Conservation (phyloP, 345 rosid species). For the Rhizophora apiculata region DNA sequence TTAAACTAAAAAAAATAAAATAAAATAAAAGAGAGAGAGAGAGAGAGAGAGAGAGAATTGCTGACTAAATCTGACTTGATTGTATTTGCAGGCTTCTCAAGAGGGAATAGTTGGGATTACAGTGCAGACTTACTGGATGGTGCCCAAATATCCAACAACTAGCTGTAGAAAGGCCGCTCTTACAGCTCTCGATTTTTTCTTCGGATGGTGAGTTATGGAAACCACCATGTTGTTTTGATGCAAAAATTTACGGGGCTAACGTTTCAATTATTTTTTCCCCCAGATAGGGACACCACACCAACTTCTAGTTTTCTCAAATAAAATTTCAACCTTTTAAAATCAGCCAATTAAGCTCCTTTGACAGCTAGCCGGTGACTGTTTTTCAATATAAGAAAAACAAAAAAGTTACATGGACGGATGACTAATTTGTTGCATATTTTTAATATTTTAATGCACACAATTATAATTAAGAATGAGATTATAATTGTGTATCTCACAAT, state of each 20-base stretch:
- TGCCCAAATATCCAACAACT: slow-evolving; percentile 32
- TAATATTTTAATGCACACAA: too few species aligned
- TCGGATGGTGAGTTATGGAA: slow-evolving; percentile 14
- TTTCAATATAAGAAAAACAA: too few species aligned
- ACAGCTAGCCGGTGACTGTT: too few species aligned
- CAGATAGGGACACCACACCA: background rate
- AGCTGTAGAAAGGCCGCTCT: slow-evolving; percentile 33
- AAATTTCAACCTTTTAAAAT: too few species aligned
- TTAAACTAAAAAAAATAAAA: too few species aligned
- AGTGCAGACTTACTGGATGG: slow-evolving; percentile 31
- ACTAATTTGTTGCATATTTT: too few species aligned
- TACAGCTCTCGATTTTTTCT: slow-evolving; percentile 22
- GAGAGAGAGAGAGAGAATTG: background rate
- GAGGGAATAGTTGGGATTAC: slow-evolving; percentile 44
- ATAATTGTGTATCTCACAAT: too few species aligned
- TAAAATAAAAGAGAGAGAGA: too few species aligned
- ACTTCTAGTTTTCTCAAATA: background rate
- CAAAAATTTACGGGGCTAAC: background rate
- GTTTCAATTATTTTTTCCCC: background rate
- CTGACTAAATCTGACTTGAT: background rate
- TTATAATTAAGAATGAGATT: too few species aligned
- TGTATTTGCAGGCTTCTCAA: slow-evolving; percentile 25
- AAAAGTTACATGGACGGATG: too few species aligned
- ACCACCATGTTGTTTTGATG: too few species aligned
- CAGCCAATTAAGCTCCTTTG: too few species aligned